phyloP scores from a whole-genome alignment of 768 basidiomycete species.

The Hericium coralloides region DNA sequence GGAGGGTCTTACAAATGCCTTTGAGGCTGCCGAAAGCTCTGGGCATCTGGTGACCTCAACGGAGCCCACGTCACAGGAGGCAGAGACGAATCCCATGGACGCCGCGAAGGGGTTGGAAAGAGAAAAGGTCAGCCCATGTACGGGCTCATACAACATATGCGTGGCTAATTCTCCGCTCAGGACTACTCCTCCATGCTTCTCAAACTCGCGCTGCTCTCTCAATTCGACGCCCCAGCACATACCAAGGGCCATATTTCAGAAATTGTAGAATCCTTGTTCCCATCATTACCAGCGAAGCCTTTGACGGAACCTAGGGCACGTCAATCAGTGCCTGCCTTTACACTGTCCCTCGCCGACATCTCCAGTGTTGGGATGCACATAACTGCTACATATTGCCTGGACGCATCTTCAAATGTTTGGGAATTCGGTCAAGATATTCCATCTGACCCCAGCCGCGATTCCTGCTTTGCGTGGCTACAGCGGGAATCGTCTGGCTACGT shows the following conservation, averaged over 20 bases:
- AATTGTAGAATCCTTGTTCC: neutral
- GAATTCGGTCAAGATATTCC: neutral
- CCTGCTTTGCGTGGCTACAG: neutral
- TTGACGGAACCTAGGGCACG: neutral
- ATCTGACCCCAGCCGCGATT: neutral
- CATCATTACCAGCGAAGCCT: neutral
- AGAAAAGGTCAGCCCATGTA: no score
- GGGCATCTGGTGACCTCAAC: neutral
- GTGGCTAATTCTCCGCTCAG: neutral
- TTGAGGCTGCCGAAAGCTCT: neutral
- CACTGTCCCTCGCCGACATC: neutral
- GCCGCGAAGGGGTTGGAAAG: no score
- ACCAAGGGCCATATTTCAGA: neutral
- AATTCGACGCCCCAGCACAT: neutral
- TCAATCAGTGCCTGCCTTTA: neutral
- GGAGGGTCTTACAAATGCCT: neutral
- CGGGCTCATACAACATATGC: no score
- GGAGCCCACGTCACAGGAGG: neutral
- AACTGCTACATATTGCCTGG: neutral
- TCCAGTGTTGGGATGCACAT: neutral
- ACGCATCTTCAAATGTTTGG: neutral
- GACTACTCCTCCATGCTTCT: neutral
- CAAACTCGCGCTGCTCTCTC: neutral
- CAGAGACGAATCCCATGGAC: no score
- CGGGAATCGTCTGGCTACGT: neutral